Conservation (phyloP, 2,329 filamentous ascomycete genomes). For the Ophiognomonia clavigignenti-juglandacearum region DNA sequence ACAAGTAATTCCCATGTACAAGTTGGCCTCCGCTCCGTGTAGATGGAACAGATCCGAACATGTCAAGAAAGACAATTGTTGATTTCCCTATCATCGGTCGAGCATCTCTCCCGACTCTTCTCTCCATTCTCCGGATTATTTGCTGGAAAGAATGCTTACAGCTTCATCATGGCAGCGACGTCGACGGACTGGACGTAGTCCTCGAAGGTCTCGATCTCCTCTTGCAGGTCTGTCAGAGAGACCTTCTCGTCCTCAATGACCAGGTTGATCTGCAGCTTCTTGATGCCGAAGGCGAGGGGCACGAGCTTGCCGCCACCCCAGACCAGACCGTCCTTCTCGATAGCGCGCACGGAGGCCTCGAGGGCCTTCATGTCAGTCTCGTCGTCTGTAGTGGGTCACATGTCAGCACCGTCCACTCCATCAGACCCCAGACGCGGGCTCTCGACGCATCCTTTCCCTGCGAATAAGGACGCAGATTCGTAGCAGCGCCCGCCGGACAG, state of each 20-base stretch:
- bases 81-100: no score
- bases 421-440: not conserved
- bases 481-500: no score
- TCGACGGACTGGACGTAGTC: constrained; percentile 96
- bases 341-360: constrained; percentile 73
- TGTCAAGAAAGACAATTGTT: no score
- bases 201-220: constrained; percentile 76
- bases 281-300: constrained; percentile 93
- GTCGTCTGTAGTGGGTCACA: constrained; percentile 55
- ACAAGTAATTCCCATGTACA: no score
- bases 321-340: constrained; percentile 89
- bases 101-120: not conserved
- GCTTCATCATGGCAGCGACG: constrained; percentile 85
- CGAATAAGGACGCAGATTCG: no score
- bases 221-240: constrained; percentile 79
- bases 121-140: not conserved
- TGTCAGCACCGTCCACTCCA: constrained; percentile 1
- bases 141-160: constrained; percentile 56
- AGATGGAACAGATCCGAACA: no score
- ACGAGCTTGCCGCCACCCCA: constrained; percentile 93
- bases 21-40: no score
- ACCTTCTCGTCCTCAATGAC: constrained; percentile 98
- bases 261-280: constrained; percentile 98
- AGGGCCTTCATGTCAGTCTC: constrained; percentile 87
- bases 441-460: no score